These are phyloP conservation scores for Echeveria elegans DNA, from an alignment of 164 flowering plant genomes.

Conservation along the genomic window DNA sequence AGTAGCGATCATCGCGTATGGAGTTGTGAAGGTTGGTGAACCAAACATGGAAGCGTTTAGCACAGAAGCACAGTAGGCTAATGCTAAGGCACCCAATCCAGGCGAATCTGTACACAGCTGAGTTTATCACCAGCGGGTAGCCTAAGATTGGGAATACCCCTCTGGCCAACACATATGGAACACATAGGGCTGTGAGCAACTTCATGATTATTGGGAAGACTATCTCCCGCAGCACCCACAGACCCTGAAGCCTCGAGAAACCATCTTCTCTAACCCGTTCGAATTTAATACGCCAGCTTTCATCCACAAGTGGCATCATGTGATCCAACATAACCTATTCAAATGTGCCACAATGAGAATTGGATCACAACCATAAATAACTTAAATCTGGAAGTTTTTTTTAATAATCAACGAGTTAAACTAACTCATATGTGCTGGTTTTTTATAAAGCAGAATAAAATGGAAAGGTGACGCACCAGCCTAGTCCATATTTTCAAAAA, in stretches of 20 bases:
- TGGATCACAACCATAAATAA: background rate
- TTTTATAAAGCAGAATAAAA: no score
- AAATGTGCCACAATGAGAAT: slow-evolving; percentile 1
- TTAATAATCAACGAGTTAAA: background rate
- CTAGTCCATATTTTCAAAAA: slow-evolving; percentile 98
- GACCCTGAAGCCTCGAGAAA: slow-evolving; percentile 77
- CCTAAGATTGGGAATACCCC: slow-evolving; percentile 94
- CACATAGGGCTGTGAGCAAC: slow-evolving; percentile 85
- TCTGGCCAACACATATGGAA: slow-evolving; percentile 86
- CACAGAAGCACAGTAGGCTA: slow-evolving; percentile 72
- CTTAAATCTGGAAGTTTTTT: background rate
- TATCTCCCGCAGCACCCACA: slow-evolving; percentile 90
- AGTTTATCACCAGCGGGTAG: slow-evolving; percentile 80
- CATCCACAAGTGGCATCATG: slow-evolving; percentile 89
- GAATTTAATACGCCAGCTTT: slow-evolving; percentile 83
- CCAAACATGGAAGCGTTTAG: slow-evolving; percentile 89
- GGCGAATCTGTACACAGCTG: slow-evolving; percentile 92
- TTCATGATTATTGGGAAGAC: slow-evolving; percentile 83
- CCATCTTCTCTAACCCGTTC: slow-evolving; percentile 96
- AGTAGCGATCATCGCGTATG: slow-evolving; percentile 88
- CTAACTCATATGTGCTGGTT: no score
- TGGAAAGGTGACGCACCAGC: slow-evolving; percentile 41
- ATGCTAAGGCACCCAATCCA: slow-evolving; percentile 93
- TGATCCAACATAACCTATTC: slow-evolving; percentile 91
- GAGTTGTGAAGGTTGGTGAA: slow-evolving; percentile 95